Evolutionary conservation across 2,329 filamentous ascomycete species (phyloP).

Genomic region (Shiraia bambusicola): DNA sequence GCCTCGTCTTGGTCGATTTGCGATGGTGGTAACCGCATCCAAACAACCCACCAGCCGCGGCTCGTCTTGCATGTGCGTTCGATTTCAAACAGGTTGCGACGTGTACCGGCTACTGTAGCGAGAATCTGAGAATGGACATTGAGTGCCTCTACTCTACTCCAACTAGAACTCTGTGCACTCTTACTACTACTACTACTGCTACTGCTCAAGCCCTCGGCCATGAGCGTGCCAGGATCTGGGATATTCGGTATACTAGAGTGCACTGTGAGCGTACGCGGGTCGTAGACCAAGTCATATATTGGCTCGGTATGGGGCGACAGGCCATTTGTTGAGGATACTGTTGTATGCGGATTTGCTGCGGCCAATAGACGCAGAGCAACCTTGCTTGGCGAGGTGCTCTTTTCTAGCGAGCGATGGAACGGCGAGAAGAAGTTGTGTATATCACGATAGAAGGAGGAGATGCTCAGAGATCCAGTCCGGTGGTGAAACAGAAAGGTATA

Average conservation of each 20-base stretch:
- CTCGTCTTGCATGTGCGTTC: conserved; percentile 64
- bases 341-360: conserved; percentile 40
- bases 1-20: conserved; percentile 10
- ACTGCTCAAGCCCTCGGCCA: conserved; percentile 42
- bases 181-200: too few relatives aligned
- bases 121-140: conserved; percentile 64
- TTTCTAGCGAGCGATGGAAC: conserved; percentile 49
- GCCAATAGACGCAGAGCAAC: conserved; percentile 48
- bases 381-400: conserved; percentile 44
- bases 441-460: conserved; percentile 50
- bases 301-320: conserved; percentile 42
- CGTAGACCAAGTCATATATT: conserved; percentile 63
- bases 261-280: conserved; percentile 59
- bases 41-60: conserved; percentile 68
- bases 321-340: conserved; percentile 34
- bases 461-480: conserved; percentile 56
- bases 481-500: conserved; percentile 73
- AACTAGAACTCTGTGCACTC: conserved; percentile 24
- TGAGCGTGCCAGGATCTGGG: conserved; percentile 53
- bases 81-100: conserved; percentile 48
- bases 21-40: conserved; percentile 56
- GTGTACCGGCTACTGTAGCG: conserved; percentile 56
- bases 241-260: conserved; percentile 66
- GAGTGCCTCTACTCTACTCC: conserved; percentile 61
- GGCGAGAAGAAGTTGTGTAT: conserved; percentile 56